phyloP scores from a whole-genome alignment of 2,329 filamentous ascomycete genomes.

The Harringtonia lauricola region DNA sequence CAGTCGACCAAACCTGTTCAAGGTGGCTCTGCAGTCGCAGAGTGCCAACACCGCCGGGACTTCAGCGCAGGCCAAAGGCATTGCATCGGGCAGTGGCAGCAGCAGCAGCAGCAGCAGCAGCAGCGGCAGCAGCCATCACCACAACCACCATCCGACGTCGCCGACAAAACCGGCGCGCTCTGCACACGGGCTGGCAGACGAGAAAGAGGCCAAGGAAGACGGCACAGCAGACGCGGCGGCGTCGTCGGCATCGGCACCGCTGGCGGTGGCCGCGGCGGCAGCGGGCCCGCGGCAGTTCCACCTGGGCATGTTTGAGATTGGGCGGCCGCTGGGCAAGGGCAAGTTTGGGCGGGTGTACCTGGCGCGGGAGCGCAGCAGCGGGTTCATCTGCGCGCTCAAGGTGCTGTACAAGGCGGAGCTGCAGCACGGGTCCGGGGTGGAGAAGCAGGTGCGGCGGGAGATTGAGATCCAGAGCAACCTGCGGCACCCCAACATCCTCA shows the following conservation, averaged over 20 bases:
- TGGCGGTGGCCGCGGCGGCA: constrained; percentile 16
- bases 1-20: constrained; percentile 72
- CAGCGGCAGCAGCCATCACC: constrained; percentile 9
- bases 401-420: constrained; percentile 78
- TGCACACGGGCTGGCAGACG: neutral
- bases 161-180: constrained; percentile 12
- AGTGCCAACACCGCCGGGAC: constrained; percentile 53
- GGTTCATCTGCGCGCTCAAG: constrained; percentile 79
- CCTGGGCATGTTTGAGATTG: constrained; percentile 90
- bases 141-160: constrained; percentile 22
- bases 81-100: constrained; percentile 33
- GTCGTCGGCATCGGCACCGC: constrained; percentile 31
- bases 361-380: constrained; percentile 64
- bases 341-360: constrained; percentile 84
- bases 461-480: constrained; percentile 87
- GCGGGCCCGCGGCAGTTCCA: constrained; percentile 57
- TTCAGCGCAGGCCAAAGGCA: constrained; percentile 57
- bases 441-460: constrained; percentile 79
- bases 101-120: constrained; percentile 21
- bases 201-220: neutral
- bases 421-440: constrained; percentile 62
- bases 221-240: neutral
- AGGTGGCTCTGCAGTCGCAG: constrained; percentile 71
- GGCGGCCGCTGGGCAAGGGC: constrained; percentile 73
- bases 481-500: constrained; percentile 74